A percentile compares a stretch with the other conserved stretches of the same genome.
Evolutionary conservation across 805 yeast species (phyloP).

Genomic region (Yarrowia keelungensis): DNA sequence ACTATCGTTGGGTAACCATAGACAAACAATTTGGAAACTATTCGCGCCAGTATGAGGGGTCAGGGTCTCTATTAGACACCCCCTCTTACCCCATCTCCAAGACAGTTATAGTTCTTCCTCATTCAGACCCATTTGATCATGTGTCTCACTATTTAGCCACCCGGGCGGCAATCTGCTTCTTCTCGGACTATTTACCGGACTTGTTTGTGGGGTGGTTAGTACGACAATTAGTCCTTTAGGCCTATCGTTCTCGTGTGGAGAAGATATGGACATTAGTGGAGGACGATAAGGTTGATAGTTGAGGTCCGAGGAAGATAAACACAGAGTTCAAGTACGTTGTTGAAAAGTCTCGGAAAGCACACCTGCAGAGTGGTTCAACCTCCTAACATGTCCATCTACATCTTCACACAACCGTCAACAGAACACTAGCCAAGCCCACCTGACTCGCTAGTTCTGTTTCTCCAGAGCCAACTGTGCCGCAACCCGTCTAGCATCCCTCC

Average conservation of each 20-base stretch:
- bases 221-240: neutral
- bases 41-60: neutral
- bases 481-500: neutral
- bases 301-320: neutral
- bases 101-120: neutral
- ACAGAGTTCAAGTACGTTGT: neutral
- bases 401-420: neutral
- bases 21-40: neutral
- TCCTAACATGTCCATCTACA: neutral
- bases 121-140: neutral
- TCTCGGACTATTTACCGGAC: constrained; percentile 5
- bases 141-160: neutral
- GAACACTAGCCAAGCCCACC: constrained; percentile 9
- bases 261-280: neutral
- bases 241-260: constrained; percentile 7
- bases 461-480: neutral
- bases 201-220: neutral
- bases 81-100: constrained; percentile 13
- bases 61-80: neutral
- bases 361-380: neutral
- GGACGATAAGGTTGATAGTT: constrained; percentile 22
- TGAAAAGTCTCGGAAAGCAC: neutral
- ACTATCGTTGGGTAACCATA: neutral
- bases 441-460: constrained; percentile 2
- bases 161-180: neutral